Evolutionary conservation across 257 asterid species (phyloP), one percentile per base, ranked within the genome.

Genomic region (Solanum medicagineum): DNA sequence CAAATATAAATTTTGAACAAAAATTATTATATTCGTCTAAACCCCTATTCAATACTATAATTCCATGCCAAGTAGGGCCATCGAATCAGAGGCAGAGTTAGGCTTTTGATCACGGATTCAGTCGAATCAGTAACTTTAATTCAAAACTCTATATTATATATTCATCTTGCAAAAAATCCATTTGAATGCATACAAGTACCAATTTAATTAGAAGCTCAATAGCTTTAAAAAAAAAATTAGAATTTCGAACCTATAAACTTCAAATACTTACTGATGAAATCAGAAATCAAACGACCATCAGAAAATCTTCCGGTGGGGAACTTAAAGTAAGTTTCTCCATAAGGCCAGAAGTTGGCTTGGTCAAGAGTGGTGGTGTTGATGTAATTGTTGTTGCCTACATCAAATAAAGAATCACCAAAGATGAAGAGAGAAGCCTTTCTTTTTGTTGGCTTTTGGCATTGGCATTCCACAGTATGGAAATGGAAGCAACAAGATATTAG

Each of bases 261-360:
- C 4, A 40, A 17, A 36, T 68, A 7, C 71, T 85, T 83, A 94
- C 98, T 92, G 2, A 94, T 90, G 88, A 93, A 92, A 81, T 94
- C 97, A 3, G 95, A 47, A 49, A 94, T 88, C 20, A 94, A n/a
- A 5, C 98, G 98, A 84, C 97, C 97, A 19, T 94, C 91, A 44
- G 96, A 94, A 83, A 94, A 94, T 83, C 98, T 87, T 17, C 98
- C 97, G 80, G 97, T 94, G 47, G 98, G 93, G 65, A 44, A 57
- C 5, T 63, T 29, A 87, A 94, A 94, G 87, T 57, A 92, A 9
- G 95, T 85, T 85, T 86, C 80, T 4, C 98, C 98, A 22, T 94
- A 93, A 0, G 98, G 98, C 88, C 71, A 81, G 89, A 94, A 94
- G 66, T 94, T 90, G 22, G 98, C 95, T 73, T 86, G 91, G 91